Percentiles rank a stretch among this genome's conserved stretches.
These are phyloP conservation scores for Carex littledalei DNA, from an alignment of 176 grass and related monocot species.

Conservation along the genomic window DNA sequence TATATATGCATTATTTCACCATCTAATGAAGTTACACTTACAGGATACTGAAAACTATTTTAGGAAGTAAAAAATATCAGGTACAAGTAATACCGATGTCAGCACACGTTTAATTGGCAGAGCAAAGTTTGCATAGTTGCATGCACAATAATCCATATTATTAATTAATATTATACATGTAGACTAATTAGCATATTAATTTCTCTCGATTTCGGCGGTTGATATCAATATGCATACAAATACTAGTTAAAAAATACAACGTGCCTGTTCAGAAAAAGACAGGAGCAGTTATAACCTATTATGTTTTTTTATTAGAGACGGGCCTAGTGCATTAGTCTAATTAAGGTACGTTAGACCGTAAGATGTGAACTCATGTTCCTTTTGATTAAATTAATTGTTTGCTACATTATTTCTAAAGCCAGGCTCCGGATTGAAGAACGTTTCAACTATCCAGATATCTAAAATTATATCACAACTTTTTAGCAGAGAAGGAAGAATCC, in stretches of 20 bases:
- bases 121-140: background rate
- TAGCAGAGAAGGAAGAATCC: no score
- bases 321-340: background rate
- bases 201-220: background rate
- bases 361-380: slow-evolving; percentile 19
- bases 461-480: no score
- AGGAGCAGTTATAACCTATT: slow-evolving; percentile 7
- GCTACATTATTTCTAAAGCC: background rate
- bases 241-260: slow-evolving; percentile 12
- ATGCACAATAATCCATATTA: background rate
- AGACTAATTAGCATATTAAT: background rate
- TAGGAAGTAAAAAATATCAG: background rate
- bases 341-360: background rate
- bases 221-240: background rate
- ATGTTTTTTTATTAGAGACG: background rate
- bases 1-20: background rate
- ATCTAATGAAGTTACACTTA: background rate
- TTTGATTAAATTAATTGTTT: background rate
- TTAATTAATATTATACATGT: background rate
- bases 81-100: background rate
- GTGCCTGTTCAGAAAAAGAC: background rate
- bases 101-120: background rate
- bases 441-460: background rate
- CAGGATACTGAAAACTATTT: no score
- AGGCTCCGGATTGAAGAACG: background rate